Evolutionary conservation across 345 rosid species (phyloP).

Genomic region (Arabis alpina): DNA sequence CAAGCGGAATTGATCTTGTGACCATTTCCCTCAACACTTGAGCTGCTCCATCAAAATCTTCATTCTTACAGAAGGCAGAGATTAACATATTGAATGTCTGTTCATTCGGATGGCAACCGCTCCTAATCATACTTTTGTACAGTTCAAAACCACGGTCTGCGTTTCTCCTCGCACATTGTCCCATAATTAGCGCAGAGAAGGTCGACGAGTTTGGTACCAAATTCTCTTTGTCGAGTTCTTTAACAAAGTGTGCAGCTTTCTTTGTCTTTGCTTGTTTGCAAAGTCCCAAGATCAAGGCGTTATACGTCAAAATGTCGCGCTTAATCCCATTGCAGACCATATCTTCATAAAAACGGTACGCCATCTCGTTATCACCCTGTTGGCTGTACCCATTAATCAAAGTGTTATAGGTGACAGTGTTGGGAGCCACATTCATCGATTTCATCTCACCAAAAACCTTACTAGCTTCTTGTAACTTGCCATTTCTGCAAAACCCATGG

Average conservation of each 20-base stretch:
- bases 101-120: constrained; percentile 66
- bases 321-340: constrained; percentile 61
- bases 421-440: constrained; percentile 55
- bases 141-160: constrained; percentile 71
- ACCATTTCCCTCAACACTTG: constrained; percentile 65
- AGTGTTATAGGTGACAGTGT: constrained; percentile 71
- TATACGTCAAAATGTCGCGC: constrained; percentile 74
- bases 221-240: constrained; percentile 69
- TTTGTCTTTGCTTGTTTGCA: constrained; percentile 91
- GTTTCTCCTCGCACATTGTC: constrained; percentile 73
- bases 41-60: constrained; percentile 72
- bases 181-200: constrained; percentile 73
- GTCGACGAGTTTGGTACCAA: constrained; percentile 80
- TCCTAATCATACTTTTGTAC: constrained; percentile 71
- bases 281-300: constrained; percentile 75
- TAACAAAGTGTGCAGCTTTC: constrained; percentile 80
- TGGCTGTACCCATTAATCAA: constrained; percentile 74
- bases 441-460: constrained; percentile 70
- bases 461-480: constrained; percentile 64
- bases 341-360: constrained; percentile 63
- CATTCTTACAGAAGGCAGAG: constrained; percentile 56
- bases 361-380: constrained; percentile 59
- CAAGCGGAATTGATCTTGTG: constrained; percentile 53
- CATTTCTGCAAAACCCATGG: constrained; percentile 65
- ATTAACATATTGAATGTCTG: constrained; percentile 54